phyloP scores from a whole-genome alignment of 1,284 basidiomycete genomes.

The Lentinus polychrous region DNA sequence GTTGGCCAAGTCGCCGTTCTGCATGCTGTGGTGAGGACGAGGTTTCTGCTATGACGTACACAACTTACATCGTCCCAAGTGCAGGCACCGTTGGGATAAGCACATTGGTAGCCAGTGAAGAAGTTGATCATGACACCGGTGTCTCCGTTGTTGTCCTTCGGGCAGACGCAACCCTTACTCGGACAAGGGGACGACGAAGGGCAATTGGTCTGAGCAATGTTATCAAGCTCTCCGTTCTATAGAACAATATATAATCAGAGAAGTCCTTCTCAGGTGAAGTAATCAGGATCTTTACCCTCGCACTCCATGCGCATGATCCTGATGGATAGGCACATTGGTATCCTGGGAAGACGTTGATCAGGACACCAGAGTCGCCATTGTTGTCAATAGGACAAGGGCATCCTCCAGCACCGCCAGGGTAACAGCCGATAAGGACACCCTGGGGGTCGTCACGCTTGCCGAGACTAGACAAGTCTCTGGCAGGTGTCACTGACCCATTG shows the following conservation, averaged over 20 bases:
- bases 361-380: slow-evolving; percentile 12
- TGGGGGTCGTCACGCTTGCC: background rate
- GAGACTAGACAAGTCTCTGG: slow-evolving; percentile 1
- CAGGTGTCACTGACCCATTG: background rate
- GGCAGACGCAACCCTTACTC: slow-evolving; percentile 17
- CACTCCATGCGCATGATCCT: slow-evolving; percentile 15
- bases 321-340: slow-evolving; percentile 16
- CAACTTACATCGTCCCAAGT: slow-evolving; percentile 20
- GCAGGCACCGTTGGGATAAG: slow-evolving; percentile 19
- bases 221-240: slow-evolving; percentile 16
- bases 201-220: slow-evolving; percentile 19
- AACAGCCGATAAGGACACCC: slow-evolving; percentile 6
- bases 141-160: slow-evolving; percentile 14
- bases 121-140: slow-evolving; percentile 21
- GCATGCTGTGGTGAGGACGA: background rate
- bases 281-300: background rate
- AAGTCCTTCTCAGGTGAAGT: background rate
- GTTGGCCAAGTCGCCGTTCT: slow-evolving; percentile 8
- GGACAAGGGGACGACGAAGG: slow-evolving; percentile 15
- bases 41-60: background rate
- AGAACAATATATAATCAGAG: background rate
- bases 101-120: slow-evolving; percentile 21
- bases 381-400: slow-evolving; percentile 15
- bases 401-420: slow-evolving; percentile 7
- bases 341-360: slow-evolving; percentile 15